Evolutionary conservation across 2,329 filamentous ascomycete genomes (phyloP).

Genomic region (Aspergillus neotritici): DNA sequence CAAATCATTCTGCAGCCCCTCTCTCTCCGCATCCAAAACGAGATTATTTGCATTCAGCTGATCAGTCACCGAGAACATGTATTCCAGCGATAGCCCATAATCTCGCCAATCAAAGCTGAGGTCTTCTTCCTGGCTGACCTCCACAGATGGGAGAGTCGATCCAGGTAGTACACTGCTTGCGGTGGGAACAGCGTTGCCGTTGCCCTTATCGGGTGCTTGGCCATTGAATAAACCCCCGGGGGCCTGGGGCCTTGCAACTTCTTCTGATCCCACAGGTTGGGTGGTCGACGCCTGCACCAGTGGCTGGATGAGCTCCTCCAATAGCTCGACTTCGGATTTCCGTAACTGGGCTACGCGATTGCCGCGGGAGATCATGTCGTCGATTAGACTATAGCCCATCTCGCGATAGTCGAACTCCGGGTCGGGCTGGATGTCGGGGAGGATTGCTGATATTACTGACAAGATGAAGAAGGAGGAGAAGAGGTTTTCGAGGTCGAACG

Average conservation of each 20-base stretch:
- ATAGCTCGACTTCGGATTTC: slow-evolving; percentile 18
- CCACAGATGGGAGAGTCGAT: neutral
- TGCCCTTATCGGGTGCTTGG: no score
- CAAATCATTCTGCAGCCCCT: slow-evolving; percentile 11
- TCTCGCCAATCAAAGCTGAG: slow-evolving; percentile 16
- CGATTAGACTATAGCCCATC: slow-evolving; percentile 12
- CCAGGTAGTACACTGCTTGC: no score
- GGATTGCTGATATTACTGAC: slow-evolving; percentile 31
- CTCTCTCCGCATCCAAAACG: slow-evolving; percentile 12
- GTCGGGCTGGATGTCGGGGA: slow-evolving; percentile 40
- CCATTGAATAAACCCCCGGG: no score
- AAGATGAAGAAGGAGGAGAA: slow-evolving; percentile 34
- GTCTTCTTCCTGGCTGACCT: slow-evolving; percentile 7
- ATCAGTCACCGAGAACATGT: slow-evolving; percentile 18
- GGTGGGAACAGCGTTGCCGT: no score
- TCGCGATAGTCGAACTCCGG: slow-evolving; percentile 34
- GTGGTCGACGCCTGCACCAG: neutral
- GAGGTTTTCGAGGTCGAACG: slow-evolving; percentile 25
- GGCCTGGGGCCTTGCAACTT: neutral
- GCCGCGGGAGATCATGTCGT: slow-evolving; percentile 17
- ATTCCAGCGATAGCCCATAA: slow-evolving; percentile 17
- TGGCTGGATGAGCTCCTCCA: slow-evolving; percentile 16
- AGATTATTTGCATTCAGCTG: slow-evolving; percentile 15
- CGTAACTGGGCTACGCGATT: slow-evolving; percentile 18
- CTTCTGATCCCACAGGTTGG: neutral